These are phyloP conservation scores for Ensete ventricosum DNA, from an alignment of 176 grass and related monocot genomes.

Conservation along the genomic window DNA sequence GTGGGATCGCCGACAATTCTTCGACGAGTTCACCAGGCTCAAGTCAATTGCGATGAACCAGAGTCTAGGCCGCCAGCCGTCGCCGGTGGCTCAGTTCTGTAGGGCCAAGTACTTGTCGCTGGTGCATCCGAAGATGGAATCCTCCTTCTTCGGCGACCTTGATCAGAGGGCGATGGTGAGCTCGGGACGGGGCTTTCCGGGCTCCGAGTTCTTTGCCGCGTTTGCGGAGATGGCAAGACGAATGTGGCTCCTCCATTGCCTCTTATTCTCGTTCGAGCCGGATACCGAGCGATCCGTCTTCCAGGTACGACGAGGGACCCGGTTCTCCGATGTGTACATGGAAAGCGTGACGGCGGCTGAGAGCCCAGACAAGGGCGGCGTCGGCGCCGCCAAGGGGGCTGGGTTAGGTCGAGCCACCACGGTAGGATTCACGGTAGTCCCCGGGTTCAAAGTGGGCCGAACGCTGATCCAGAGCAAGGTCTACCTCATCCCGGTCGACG, in stretches of 20 bases:
- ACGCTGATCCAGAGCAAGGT: constrained; percentile 12
- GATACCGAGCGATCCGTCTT: not conserved
- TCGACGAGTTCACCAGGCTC: constrained; percentile 48
- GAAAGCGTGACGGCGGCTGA: not conserved
- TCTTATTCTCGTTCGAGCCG: constrained; percentile 12
- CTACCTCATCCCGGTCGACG: not conserved
- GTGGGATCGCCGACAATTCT: constrained; percentile 47
- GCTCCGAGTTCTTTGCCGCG: not conserved
- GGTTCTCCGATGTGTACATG: constrained; percentile 16
- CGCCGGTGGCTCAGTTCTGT: constrained; percentile 4
- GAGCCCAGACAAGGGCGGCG: not conserved
- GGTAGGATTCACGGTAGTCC: constrained; percentile 13
- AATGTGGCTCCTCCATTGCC: constrained; percentile 19
- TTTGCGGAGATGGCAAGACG: constrained; percentile 8
- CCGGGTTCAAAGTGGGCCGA: not conserved
- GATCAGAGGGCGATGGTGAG: constrained; percentile 1
- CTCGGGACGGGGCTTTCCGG: not conserved
- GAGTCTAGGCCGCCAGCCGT: not conserved
- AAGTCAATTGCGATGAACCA: constrained; percentile 12
- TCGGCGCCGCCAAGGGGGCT: not conserved
- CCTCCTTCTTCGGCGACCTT: constrained; percentile 1
- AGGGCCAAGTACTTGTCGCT: constrained; percentile 8
- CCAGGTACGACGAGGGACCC: not conserved
- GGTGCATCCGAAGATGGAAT: constrained; percentile 16
- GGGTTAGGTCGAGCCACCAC: not conserved